These are phyloP conservation scores for Wickerhamiella brachini DNA, from an alignment of 805 yeast species.

Conservation along the genomic window DNA sequence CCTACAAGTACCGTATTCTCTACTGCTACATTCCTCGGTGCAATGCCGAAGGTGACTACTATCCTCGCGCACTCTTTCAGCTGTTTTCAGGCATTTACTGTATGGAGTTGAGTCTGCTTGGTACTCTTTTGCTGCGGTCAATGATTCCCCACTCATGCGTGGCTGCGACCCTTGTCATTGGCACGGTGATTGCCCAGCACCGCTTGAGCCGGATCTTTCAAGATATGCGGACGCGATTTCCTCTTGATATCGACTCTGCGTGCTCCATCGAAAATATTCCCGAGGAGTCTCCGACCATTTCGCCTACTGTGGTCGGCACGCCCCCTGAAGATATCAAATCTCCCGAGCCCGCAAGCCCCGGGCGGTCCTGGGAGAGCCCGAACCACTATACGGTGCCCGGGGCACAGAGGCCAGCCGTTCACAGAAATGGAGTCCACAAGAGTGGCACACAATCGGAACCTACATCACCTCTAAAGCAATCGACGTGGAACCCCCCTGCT, in stretches of 20 bases:
- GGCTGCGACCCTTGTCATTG: conserved; percentile 37
- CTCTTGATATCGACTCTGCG: conserved; percentile 19
- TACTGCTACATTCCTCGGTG: conserved; percentile 29
- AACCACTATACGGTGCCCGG: background rate
- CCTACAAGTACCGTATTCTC: conserved; percentile 58
- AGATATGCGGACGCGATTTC: conserved; percentile 27
- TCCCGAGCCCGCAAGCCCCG: conserved; percentile 3
- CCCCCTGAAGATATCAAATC: background rate
- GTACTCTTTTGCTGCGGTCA: conserved; percentile 52
- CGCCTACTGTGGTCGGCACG: background rate
- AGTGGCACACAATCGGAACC: background rate
- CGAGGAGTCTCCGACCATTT: background rate
- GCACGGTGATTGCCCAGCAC: conserved; percentile 46
- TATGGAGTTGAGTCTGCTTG: conserved; percentile 63
- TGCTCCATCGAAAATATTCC: conserved; percentile 6
- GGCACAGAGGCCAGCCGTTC: background rate
- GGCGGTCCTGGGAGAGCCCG: conserved; percentile 5
- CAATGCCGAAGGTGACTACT: conserved; percentile 41
- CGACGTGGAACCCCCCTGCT: background rate
- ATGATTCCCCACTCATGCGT: conserved; percentile 37
- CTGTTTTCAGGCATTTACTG: conserved; percentile 72
- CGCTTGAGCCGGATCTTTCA: conserved; percentile 34
- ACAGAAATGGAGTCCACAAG: no score
- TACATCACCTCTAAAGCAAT: background rate
- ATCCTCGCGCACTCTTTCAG: conserved; percentile 63